Percentiles rank a stretch among this genome's conserved stretches.
phyloP scores from a whole-genome alignment of 2,329 filamentous ascomycete genomes.

The Epichloe baconii region DNA sequence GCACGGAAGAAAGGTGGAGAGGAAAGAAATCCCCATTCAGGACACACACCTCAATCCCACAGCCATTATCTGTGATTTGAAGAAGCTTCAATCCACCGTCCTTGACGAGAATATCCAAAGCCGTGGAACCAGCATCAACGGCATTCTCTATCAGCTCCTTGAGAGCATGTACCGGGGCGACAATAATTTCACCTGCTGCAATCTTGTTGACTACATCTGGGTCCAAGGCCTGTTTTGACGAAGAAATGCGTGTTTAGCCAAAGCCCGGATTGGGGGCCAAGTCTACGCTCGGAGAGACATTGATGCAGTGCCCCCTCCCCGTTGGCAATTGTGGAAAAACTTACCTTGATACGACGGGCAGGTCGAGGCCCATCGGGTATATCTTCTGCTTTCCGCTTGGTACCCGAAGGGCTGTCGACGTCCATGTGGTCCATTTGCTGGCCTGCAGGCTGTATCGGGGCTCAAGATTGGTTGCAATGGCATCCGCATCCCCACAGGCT shows the following conservation, averaged over 20 bases:
- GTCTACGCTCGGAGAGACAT: not conserved
- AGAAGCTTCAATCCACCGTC: slow-evolving; percentile 90
- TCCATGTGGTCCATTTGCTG: slow-evolving; percentile 27
- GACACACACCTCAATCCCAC: slow-evolving; percentile 73
- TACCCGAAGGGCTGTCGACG: slow-evolving; percentile 25
- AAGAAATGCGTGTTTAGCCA: not conserved
- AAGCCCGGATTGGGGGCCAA: not conserved
- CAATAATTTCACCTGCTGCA: slow-evolving; percentile 94
- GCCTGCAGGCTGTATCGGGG: no score
- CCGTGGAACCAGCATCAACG: slow-evolving; percentile 90
- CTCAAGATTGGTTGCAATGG: not conserved
- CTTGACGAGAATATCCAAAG: slow-evolving; percentile 81
- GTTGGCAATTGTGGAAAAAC: not conserved
- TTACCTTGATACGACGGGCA: slow-evolving; percentile 37
- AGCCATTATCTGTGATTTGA: slow-evolving; percentile 95
- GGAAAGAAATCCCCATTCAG: not conserved
- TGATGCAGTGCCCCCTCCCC: no score
- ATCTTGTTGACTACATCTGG: slow-evolving; percentile 97
- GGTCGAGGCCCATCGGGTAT: slow-evolving; percentile 24
- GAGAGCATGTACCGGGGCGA: slow-evolving; percentile 87
- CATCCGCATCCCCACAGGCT: not conserved
- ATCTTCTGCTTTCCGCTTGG: slow-evolving; percentile 36
- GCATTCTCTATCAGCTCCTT: slow-evolving; percentile 97
- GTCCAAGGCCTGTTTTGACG: slow-evolving; percentile 54
- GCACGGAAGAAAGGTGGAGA: not conserved